Conservation (phyloP, 139 green algal genomes). For the Chlorella sp. region DNA sequence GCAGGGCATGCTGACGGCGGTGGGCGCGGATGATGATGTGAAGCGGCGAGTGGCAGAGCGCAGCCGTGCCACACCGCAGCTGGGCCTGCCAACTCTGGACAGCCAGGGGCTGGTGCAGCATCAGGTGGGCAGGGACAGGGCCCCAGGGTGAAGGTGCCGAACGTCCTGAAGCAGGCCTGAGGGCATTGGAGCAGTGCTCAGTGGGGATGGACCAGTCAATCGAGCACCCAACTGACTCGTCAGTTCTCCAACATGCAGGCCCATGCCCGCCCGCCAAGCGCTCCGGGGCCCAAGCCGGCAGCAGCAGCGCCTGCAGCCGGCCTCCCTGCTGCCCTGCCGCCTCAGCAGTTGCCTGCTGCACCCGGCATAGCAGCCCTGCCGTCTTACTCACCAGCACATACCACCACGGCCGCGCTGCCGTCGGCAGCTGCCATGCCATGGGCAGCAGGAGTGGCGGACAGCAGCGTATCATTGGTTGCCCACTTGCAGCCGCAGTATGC, state of each 20-base stretch:
- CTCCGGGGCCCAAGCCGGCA: background rate
- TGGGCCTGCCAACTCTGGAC: conserved; percentile 48
- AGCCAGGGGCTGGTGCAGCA: conserved; percentile 56
- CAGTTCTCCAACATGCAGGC: no score
- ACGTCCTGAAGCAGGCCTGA: no score
- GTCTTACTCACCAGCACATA: background rate
- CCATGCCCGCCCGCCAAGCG: conserved; percentile 18
- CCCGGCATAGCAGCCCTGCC: background rate
- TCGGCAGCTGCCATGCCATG: background rate
- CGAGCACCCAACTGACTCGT: no score
- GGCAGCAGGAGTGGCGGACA: no score
- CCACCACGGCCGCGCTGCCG: background rate
- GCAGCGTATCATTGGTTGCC: no score
- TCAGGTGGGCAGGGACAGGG: conserved; percentile 39
- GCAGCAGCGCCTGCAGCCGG: background rate
- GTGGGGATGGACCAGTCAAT: no score
- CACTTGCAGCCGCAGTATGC: no score
- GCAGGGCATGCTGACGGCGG: conserved; percentile 39
- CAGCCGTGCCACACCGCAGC: conserved; percentile 25
- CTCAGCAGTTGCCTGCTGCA: background rate
- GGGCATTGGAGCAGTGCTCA: no score
- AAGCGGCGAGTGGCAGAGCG: conserved; percentile 47
- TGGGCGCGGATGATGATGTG: conserved; percentile 43
- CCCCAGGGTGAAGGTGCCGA: no score
- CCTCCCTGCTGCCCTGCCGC: background rate